Evolutionary conservation across 2,329 filamentous ascomycete species (phyloP).

Genomic region (Purpureocillium lavendulum): DNA sequence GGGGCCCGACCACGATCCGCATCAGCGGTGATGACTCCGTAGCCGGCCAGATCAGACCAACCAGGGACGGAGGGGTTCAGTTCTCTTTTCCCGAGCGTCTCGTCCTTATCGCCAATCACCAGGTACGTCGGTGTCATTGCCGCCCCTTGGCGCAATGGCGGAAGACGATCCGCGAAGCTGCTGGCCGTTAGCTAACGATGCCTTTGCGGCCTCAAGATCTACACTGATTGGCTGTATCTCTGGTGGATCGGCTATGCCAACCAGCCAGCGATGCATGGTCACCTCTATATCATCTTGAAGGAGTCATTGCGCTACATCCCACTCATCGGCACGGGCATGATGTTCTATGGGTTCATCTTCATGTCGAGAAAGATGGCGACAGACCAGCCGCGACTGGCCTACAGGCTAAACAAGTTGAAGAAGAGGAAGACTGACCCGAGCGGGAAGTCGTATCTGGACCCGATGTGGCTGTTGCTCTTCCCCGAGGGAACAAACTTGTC

Average conservation of each 20-base stretch:
- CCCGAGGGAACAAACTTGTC: conserved; percentile 83
- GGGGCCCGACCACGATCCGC: conserved; percentile 74
- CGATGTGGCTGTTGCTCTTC: conserved; percentile 87
- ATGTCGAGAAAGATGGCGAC: conserved; percentile 82
- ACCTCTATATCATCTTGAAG: conserved; percentile 85
- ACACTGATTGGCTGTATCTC: conserved; percentile 86
- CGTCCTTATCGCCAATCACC: conserved; percentile 81
- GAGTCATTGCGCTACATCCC: conserved; percentile 78
- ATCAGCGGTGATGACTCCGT: conserved; percentile 80
- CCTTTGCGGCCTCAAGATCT: conserved; percentile 43
- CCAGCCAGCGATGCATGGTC: conserved; percentile 67
- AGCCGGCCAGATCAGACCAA: conserved; percentile 62
- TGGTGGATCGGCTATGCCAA: conserved; percentile 92
- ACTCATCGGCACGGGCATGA: conserved; percentile 70
- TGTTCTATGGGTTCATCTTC: conserved; percentile 86
- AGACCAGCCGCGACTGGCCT: conserved; percentile 66
- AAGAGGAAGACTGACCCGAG: conserved; percentile 42
- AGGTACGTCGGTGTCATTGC: conserved; percentile 34
- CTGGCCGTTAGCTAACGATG: conserved; percentile 8
- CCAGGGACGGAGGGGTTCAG: conserved; percentile 63
- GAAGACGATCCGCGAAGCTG: no score
- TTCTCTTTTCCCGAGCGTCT: conserved; percentile 76
- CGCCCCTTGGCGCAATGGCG: no score
- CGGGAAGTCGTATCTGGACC: conserved; percentile 52
- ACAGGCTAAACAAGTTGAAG: conserved; percentile 64